phyloP scores from a whole-genome alignment of 345 rosid species.

The Sonneratia caseolaris region DNA sequence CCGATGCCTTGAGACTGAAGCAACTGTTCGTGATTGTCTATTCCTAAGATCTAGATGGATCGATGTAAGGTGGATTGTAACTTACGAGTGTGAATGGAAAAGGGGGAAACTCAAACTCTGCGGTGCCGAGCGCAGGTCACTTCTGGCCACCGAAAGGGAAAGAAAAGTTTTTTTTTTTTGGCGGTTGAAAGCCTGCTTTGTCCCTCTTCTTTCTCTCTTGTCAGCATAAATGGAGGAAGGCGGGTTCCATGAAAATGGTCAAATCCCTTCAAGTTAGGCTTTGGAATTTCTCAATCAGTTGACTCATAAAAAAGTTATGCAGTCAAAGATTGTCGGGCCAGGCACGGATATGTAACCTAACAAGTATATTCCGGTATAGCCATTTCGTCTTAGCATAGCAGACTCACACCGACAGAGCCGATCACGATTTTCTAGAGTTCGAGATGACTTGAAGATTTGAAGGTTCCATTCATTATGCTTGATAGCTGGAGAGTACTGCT shows the following conservation, averaged over 20 bases:
- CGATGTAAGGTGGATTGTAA: not conserved
- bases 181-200: no score
- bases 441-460: no score
- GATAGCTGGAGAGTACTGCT: no score
- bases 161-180: not conserved
- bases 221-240: no score
- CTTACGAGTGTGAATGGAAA: not conserved
- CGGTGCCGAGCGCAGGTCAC: no score
- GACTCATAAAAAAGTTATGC: not conserved
- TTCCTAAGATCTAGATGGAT: not conserved
- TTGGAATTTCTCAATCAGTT: not conserved
- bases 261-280: slow-evolving; percentile 7
- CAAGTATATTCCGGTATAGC: not conserved
- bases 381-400: not conserved
- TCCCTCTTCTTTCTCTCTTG: no score
- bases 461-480: no score
- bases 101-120: no score
- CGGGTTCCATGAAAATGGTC: not conserved
- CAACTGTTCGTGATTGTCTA: not conserved
- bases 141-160: slow-evolving; percentile 1
- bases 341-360: no score
- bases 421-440: not conserved
- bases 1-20: no score
- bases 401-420: not conserved
- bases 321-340: no score